These are phyloP conservation scores for Phylloporus sp. DNA, from an alignment of 768 basidiomycete genomes.

Conservation along the genomic window DNA sequence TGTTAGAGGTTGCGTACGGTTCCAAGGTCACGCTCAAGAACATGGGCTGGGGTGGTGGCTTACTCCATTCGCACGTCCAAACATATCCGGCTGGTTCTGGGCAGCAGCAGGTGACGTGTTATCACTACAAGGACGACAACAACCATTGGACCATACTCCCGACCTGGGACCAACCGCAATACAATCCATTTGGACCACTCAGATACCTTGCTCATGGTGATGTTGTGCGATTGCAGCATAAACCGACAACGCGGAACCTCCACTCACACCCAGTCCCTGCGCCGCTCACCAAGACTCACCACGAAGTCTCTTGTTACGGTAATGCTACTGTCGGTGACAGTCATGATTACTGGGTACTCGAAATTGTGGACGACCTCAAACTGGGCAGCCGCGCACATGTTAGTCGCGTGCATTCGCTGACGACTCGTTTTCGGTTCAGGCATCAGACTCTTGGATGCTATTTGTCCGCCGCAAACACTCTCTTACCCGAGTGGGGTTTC, in stretches of 20 bases:
- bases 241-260: conserved; percentile 80
- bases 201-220: conserved; percentile 74
- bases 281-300: conserved; percentile 82
- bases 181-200: conserved; percentile 63
- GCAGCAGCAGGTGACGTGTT: conserved; percentile 98
- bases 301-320: conserved; percentile 94
- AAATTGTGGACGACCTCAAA: conserved; percentile 88
- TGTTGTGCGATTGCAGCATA: conserved; percentile 76
- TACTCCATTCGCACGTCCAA: conserved; percentile 96
- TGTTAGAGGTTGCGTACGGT: conserved; percentile 78
- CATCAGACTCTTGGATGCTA: conserved; percentile 83
- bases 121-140: conserved; percentile 99
- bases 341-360: conserved; percentile 89
- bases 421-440: conserved; percentile 82
- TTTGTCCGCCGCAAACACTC: conserved; percentile 80
- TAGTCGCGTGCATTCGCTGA: conserved; percentile 79
- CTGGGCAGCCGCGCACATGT: conserved; percentile 55
- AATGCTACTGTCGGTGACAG: conserved; percentile 83
- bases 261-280: conserved; percentile 90
- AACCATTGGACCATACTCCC: conserved; percentile 87
- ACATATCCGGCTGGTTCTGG: conserved; percentile 86
- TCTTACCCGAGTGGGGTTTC: conserved; percentile 97
- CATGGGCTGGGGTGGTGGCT: conserved; percentile 95
- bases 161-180: conserved; percentile 68
- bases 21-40: conserved; percentile 93